A percentile compares a stretch with the other conserved stretches of the same genome.
phyloP scores from a whole-genome alignment of 1,284 basidiomycete genomes.

The Ceratobasidium sp. region DNA sequence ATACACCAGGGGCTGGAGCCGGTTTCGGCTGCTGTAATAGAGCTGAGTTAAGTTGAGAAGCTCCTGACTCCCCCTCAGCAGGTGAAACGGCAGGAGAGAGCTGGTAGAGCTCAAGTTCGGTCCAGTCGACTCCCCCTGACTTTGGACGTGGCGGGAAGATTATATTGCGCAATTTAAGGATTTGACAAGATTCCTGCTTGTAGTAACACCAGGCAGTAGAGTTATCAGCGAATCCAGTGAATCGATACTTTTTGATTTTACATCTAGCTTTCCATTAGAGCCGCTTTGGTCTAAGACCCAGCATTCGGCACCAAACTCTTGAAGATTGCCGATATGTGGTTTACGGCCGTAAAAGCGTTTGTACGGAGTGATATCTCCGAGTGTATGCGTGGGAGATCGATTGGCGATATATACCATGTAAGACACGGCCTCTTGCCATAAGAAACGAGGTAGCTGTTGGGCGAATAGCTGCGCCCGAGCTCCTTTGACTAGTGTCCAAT shows the following conservation, averaged over 20 bases:
- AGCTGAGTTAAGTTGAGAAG: neutral
- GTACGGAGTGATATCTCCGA: neutral
- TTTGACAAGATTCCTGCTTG: neutral
- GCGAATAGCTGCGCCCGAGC: neutral
- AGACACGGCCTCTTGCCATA: constrained; percentile 27
- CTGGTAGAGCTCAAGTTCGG: neutral
- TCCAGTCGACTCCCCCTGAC: neutral
- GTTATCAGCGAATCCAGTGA: neutral
- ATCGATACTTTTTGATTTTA: neutral
- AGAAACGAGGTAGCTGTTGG: neutral
- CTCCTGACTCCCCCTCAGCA: neutral
- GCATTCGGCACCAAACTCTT: neutral
- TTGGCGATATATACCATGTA: neutral
- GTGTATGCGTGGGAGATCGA: neutral
- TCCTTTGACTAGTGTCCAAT: constrained; percentile 39
- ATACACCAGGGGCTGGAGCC: neutral
- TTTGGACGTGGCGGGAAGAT: neutral
- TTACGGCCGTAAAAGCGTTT: neutral
- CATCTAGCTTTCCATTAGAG: neutral
- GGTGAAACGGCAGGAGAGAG: neutral
- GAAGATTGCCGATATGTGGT: neutral
- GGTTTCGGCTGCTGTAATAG: no score
- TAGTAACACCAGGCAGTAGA: neutral
- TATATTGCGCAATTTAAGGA: neutral
- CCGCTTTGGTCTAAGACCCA: neutral